Evolutionary conservation across 345 rosid genomes (phyloP).

Genomic region (Balakata baccata): DNA sequence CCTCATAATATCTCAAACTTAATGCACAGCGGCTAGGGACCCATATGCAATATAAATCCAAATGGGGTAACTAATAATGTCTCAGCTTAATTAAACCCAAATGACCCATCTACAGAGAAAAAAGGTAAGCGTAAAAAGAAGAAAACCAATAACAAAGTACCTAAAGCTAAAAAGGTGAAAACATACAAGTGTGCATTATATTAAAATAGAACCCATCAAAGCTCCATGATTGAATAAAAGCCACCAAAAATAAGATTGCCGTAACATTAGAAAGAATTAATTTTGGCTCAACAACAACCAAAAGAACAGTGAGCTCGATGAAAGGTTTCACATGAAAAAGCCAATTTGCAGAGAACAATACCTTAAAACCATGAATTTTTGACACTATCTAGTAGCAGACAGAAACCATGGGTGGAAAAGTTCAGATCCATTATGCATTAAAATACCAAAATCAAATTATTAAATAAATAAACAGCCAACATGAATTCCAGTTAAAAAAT

Average conservation of each 20-base stretch:
- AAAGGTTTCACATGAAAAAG: conserved; percentile 18
- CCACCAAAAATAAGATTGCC: neutral
- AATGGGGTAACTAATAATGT: conserved; percentile 24
- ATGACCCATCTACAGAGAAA: neutral
- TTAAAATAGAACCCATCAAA: conserved; percentile 9
- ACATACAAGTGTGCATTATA: neutral
- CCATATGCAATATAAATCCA: conserved; percentile 11
- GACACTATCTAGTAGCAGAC: conserved; percentile 8
- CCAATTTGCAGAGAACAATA: conserved; percentile 17
- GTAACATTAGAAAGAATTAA: neutral
- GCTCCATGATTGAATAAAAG: conserved; percentile 17
- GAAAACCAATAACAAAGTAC: neutral
- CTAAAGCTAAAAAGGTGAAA: conserved; percentile 11
- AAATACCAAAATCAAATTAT: conserved; percentile 13
- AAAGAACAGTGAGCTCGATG: neutral
- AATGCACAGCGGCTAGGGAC: conserved; percentile 24
- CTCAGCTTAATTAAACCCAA: conserved; percentile 5
- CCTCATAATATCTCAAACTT: conserved; percentile 21
- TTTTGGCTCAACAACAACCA: neutral
- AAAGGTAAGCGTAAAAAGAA: neutral
- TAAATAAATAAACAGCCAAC: conserved; percentile 6
- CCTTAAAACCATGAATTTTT: conserved; percentile 26
- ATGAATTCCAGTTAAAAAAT: neutral
- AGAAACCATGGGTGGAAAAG: neutral
- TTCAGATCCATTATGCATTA: conserved; percentile 36